These are phyloP conservation scores for Xylaria sp. DNA, from an alignment of 2,329 filamentous ascomycete genomes.

Conservation along the genomic window DNA sequence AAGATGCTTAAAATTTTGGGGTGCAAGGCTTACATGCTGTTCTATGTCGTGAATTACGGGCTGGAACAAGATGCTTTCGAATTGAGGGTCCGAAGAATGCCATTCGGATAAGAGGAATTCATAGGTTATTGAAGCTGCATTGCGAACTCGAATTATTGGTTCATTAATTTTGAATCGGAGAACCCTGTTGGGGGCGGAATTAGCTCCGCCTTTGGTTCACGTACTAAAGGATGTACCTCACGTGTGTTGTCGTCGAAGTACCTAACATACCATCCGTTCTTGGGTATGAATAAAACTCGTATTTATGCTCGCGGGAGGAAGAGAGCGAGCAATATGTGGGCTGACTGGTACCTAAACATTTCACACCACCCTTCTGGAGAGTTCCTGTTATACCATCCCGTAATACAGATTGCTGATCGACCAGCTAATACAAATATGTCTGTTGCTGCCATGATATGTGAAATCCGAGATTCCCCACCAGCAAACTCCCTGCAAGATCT, in stretches of 20 bases:
- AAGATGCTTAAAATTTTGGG: too few species aligned
- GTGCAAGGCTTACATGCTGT: constrained; percentile 55
- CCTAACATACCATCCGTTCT: neutral
- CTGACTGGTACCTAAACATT: neutral
- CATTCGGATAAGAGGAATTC: constrained; percentile 22
- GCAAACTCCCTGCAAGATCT: constrained; percentile 2
- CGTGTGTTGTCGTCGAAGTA: neutral
- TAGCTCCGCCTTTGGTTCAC: constrained; percentile 31
- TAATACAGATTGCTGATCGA: constrained; percentile 4
- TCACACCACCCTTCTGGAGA: neutral
- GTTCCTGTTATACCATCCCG: neutral
- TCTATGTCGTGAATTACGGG: constrained; percentile 63
- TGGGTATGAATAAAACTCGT: neutral
- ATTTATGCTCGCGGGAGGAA: neutral
- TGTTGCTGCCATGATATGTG: constrained; percentile 15
- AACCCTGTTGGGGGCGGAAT: constrained; percentile 34
- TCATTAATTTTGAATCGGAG: constrained; percentile 1
- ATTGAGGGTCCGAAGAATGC: constrained; percentile 11
- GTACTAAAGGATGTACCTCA: neutral
- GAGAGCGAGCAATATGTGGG: neutral
- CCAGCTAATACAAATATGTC: constrained; percentile 16
- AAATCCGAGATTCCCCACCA: constrained; percentile 2
- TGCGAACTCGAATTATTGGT: neutral
- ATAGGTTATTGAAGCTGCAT: constrained; percentile 2
- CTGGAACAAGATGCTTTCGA: constrained; percentile 55